Conservation (phyloP, 169 alveolate species). For the Plasmodium falciparum region DNA sequence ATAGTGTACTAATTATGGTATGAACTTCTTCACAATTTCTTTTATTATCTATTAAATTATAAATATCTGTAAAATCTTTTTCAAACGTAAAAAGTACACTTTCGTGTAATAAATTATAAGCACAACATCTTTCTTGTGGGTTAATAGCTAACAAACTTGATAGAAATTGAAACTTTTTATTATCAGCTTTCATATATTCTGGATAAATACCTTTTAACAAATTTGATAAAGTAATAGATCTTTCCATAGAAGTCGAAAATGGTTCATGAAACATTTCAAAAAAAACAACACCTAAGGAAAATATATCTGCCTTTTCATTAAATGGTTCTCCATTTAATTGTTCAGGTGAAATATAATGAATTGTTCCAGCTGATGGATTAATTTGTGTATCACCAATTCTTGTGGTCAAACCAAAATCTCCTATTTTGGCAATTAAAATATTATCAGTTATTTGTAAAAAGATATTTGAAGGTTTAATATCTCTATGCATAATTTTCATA, state of each 20-base stretch:
- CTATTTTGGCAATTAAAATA: slow-evolving; percentile 83
- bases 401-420: slow-evolving; percentile 90
- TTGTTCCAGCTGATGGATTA: slow-evolving; percentile 85
- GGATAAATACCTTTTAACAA: slow-evolving; percentile 83
- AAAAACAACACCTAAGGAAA: slow-evolving; percentile 88
- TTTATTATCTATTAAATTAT: slow-evolving; percentile 80
- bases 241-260: slow-evolving; percentile 87
- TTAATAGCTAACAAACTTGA: slow-evolving; percentile 81
- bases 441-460: slow-evolving; percentile 85
- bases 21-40: slow-evolving; percentile 85
- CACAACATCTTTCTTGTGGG: slow-evolving; percentile 84
- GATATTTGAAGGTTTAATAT: slow-evolving; percentile 89
- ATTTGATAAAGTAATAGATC: slow-evolving; percentile 82
- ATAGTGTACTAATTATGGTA: slow-evolving; percentile 80
- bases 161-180: slow-evolving; percentile 78
- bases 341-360: slow-evolving; percentile 90
- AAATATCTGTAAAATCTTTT: slow-evolving; percentile 79
- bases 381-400: slow-evolving; percentile 77
- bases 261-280: slow-evolving; percentile 91
- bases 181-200: slow-evolving; percentile 79
- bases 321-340: slow-evolving; percentile 85
- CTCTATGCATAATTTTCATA: slow-evolving; percentile 90
- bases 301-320: slow-evolving; percentile 88
- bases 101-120: slow-evolving; percentile 81
- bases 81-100: slow-evolving; percentile 78